Evolutionary conservation across 345 rosid genomes (phyloP), one percentile per base, ranked within the genome.

Genomic region (Pseudoturritis turrita): DNA sequence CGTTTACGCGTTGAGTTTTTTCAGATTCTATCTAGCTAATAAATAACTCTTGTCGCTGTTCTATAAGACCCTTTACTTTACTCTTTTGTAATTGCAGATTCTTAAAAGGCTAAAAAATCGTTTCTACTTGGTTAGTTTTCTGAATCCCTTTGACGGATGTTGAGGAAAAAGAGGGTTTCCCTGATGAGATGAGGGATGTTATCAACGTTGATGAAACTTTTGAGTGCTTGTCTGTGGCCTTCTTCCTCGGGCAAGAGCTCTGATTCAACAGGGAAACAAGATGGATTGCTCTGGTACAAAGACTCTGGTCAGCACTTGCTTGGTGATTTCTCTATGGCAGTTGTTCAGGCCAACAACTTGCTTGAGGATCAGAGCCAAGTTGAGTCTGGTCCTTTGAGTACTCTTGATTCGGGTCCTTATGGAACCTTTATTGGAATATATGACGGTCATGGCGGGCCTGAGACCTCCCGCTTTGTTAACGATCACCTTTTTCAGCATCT

Each of bases 391-490:
- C 71, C 90, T 70, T 82, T 91, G 85, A 91, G 95, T 63, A 78
- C 82, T 14, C 86, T 84, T 53, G 96, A 89, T 53, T 85, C 92
- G 44, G 98, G 97, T 59, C 98, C 97, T 37, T 79, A 43, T 17
- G 98, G 97, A 19, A 91, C 96, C n/a, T 94, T 94, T 70, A 75
- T 91, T 70, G 98, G 98, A 15, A 73, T 94, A 31, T 94, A 94
- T 66, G 98, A 94, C 26, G 98, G 98, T n/a, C 96, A 94, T 64
- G 98, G 96, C 2, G 98, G 97, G 11, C 98, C 98, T 29, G 98
- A 94, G 85, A 91, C 97, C 15, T 88, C 98, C 0, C 91, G 97
- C 5, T 94, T 77, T 73, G 73, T 94, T 79, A 91, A 91, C 50
- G 96, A 94, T 74, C 83, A 94, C 55, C 88, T 94, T 21, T 91